Evolutionary conservation across 139 green algal species (phyloP).

Genomic region (Chlorella sp.): DNA sequence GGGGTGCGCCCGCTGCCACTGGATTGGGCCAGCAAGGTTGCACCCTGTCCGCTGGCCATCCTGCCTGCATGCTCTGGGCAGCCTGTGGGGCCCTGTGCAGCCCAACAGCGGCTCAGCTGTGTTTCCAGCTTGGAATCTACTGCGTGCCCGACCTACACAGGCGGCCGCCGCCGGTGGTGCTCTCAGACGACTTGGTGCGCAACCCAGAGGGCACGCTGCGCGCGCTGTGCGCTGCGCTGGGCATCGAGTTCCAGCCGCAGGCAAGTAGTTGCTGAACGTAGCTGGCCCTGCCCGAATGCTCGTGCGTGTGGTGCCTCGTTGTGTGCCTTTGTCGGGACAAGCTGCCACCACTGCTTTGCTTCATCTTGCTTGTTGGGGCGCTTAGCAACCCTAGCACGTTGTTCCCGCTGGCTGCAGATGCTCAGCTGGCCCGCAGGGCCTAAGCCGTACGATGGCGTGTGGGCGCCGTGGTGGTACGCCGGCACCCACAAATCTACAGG

Average conservation of each 20-base stretch:
- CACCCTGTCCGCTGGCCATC: no score
- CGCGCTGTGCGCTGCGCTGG: constrained; percentile 60
- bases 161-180: constrained; percentile 61
- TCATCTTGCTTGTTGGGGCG: no score
- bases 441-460: constrained; percentile 80
- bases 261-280: not conserved
- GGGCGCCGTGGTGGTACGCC: constrained; percentile 82
- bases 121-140: no score
- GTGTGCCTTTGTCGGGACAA: no score
- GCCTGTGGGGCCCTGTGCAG: no score
- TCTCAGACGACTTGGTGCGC: constrained; percentile 72
- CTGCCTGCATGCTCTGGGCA: not conserved
- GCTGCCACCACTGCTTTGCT: no score
- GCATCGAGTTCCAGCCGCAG: constrained; percentile 54
- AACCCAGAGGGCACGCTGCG: constrained; percentile 67
- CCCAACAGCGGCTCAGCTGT: no score
- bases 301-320: no score
- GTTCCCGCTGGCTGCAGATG: constrained; percentile 38
- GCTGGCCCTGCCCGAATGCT: no score
- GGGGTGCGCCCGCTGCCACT: constrained; percentile 43
- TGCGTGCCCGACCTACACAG: no score
- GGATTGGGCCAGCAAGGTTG: no score
- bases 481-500: constrained; percentile 66
- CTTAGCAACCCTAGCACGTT: no score
- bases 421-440: constrained; percentile 70